phyloP scores from a whole-genome alignment of 352 stramenopile genomes.

The Peronosclerospora sorghi region DNA sequence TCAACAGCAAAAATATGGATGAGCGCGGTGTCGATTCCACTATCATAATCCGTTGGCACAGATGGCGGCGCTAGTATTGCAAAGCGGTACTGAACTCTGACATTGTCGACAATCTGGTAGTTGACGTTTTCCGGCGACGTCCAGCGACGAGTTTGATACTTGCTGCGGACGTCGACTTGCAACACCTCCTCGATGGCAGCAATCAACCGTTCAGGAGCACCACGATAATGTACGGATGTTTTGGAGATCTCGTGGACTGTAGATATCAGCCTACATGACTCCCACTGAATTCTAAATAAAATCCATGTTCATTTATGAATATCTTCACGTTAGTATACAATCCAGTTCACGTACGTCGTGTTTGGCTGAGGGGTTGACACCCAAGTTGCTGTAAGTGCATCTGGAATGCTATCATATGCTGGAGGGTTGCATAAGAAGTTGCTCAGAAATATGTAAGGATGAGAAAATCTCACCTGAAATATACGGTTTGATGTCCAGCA shows the following conservation, averaged over 20 bases:
- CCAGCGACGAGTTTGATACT: conserved; percentile 53
- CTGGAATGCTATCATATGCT: conserved; percentile 44
- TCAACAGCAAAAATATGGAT: conserved; percentile 30
- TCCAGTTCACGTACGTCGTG: conserved; percentile 22
- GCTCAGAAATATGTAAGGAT: background rate
- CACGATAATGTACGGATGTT: conserved; percentile 35
- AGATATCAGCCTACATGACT: conserved; percentile 12
- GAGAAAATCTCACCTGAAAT: conserved; percentile 58
- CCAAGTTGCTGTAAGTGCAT: conserved; percentile 31
- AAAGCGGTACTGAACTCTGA: conserved; percentile 39
- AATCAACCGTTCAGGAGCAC: conserved; percentile 19
- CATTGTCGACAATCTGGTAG: conserved; percentile 48
- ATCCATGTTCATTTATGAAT: background rate
- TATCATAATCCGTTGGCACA: background rate
- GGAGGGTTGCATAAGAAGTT: background rate
- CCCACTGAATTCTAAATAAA: conserved; percentile 48
- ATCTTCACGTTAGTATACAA: background rate
- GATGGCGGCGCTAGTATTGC: conserved; percentile 5
- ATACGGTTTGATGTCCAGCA: conserved; percentile 98
- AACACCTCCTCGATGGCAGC: conserved; percentile 54
- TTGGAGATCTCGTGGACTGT: conserved; percentile 23
- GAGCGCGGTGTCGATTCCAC: conserved; percentile 7
- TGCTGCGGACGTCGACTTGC: conserved; percentile 64
- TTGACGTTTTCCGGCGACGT: conserved; percentile 23
- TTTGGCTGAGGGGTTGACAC: conserved; percentile 26